Evolutionary conservation across 768 basidiomycete genomes (phyloP).

Genomic region (Agrocybe pediades): DNA sequence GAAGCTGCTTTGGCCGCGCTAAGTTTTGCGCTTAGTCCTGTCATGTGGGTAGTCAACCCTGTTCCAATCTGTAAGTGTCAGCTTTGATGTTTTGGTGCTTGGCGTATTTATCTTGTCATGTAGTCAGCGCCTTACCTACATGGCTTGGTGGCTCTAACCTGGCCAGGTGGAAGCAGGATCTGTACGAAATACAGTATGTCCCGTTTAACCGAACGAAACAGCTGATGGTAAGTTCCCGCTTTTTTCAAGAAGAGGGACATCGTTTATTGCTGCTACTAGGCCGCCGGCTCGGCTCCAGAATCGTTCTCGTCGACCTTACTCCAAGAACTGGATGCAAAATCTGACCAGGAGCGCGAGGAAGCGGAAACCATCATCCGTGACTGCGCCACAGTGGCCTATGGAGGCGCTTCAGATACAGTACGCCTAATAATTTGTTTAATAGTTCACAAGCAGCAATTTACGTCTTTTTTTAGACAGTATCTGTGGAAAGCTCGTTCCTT

Average conservation of each 20-base stretch:
- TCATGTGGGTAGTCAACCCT: not conserved
- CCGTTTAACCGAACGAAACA: not conserved
- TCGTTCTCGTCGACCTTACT: not conserved
- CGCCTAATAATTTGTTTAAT: slow-evolving; percentile 3
- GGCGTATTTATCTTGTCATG: not conserved
- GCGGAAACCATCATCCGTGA: slow-evolving; percentile 13
- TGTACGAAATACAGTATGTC: not conserved
- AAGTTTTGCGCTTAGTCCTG: not conserved
- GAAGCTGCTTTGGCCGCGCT: not conserved
- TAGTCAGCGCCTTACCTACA: not conserved
- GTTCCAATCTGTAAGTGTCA: not conserved
- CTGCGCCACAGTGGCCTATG: slow-evolving; percentile 48
- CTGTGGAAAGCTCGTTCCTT: slow-evolving; percentile 58
- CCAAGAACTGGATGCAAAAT: not conserved
- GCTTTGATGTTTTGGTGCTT: not conserved
- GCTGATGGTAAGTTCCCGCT: not conserved
- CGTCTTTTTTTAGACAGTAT: slow-evolving; percentile 42
- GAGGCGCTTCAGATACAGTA: slow-evolving; percentile 64
- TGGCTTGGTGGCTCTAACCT: not conserved
- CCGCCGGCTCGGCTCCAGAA: not conserved
- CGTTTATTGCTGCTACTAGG: not conserved
- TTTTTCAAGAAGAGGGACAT: too few relatives aligned
- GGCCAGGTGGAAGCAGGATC: not conserved
- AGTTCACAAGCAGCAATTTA: not conserved
- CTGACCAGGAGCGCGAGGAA: not conserved